Conservation (phyloP, 345 rosid species). For the Sonneratia alba region DNA sequence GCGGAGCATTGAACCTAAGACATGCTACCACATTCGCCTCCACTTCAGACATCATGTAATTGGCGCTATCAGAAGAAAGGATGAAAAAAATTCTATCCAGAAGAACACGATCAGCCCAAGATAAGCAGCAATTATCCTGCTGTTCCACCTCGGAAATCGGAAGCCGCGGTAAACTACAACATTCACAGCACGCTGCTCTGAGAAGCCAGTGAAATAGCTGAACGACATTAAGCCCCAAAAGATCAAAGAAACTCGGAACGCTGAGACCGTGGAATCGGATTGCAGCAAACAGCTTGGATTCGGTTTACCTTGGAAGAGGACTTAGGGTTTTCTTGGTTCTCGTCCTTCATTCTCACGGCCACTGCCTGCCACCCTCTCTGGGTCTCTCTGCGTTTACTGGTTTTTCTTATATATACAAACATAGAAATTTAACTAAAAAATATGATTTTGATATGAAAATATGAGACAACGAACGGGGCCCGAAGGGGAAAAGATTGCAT, state of each 20-base stretch:
- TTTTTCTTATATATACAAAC: too few species aligned
- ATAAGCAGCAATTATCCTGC: not conserved
- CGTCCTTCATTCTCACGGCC: slow-evolving; percentile 9
- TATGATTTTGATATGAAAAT: not conserved
- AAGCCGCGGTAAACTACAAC: not conserved
- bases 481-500: not conserved
- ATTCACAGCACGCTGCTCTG: not conserved
- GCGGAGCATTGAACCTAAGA: not conserved
- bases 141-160: not conserved
- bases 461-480: not conserved
- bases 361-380: not conserved
- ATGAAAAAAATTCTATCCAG: not conserved
- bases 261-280: not conserved
- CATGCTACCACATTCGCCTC: not conserved
- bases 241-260: not conserved
- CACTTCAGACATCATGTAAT: not conserved
- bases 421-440: not conserved
- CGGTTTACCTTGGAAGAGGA: slow-evolving; percentile 11
- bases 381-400: not conserved
- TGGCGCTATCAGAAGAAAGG: not conserved
- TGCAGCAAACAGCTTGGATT: not conserved
- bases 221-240: not conserved
- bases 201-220: not conserved
- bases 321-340: slow-evolving; percentile 19
- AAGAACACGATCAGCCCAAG: not conserved